A percentile compares a stretch with the other conserved stretches of the same genome.
Conservation (phyloP, 345 rosid species). For the Ceriops decandra region DNA sequence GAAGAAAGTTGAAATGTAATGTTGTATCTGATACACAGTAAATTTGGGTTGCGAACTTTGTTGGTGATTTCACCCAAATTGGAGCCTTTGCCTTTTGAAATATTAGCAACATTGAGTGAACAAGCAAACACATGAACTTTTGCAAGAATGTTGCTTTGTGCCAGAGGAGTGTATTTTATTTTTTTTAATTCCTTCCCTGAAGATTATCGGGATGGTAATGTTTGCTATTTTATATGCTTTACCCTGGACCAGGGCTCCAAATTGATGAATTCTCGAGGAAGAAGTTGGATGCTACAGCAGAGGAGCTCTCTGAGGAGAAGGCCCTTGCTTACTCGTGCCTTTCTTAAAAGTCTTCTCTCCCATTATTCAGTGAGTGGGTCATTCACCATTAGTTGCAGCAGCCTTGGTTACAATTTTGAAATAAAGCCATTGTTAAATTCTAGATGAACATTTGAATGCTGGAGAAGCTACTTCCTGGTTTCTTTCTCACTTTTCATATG, state of each 20-base stretch:
- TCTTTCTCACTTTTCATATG: background rate
- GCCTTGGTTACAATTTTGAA: conserved; percentile 26
- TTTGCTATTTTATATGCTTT: background rate
- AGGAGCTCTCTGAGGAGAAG: conserved; percentile 90
- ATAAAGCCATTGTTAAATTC: conserved; percentile 28
- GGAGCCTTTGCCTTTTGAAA: too few relatives aligned
- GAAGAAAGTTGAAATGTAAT: too few relatives aligned
- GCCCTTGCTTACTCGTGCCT: conserved; percentile 95
- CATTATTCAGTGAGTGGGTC: conserved; percentile 1
- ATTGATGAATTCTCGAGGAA: conserved; percentile 92
- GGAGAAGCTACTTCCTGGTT: conserved; percentile 14
- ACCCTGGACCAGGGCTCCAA: conserved; percentile 47
- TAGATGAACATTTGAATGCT: conserved; percentile 8
- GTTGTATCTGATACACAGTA: too few relatives aligned
- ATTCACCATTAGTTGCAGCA: background rate
- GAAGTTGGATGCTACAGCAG: conserved; percentile 90
- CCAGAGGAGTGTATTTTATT: too few relatives aligned
- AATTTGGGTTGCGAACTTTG: too few relatives aligned
- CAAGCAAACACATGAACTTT: too few relatives aligned
- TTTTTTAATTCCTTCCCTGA: too few relatives aligned
- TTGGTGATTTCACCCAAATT: too few relatives aligned
- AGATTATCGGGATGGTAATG: background rate
- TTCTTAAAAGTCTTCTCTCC: conserved; percentile 33
- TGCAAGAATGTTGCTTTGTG: too few relatives aligned
- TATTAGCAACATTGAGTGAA: too few relatives aligned